Conservation (phyloP, 2,329 filamentous ascomycete species). For the Fusarium virguliforme region DNA sequence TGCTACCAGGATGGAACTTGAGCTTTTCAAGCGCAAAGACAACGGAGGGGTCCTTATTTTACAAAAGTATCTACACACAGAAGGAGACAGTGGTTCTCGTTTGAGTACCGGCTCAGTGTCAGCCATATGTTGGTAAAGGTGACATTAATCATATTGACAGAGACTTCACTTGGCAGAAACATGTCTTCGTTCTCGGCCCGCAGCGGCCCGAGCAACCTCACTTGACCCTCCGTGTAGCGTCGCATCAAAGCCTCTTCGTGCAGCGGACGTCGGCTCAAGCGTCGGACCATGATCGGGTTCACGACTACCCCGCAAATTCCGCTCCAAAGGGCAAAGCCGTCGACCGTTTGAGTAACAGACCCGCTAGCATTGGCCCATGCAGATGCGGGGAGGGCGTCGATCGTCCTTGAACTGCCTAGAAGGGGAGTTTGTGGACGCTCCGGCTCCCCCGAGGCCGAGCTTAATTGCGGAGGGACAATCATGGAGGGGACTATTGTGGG, state of each 20-base stretch:
- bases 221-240: not conserved
- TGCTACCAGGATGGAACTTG: not conserved
- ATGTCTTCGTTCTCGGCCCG: not conserved
- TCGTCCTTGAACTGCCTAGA: not conserved
- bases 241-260: not conserved
- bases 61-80: not conserved
- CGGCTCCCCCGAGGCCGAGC: not conserved
- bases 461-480: not conserved
- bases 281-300: not conserved
- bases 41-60: not conserved
- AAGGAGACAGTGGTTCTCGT: not conserved
- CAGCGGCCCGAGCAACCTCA: not conserved
- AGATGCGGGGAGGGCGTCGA: constrained; percentile 5
- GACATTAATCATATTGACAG: not conserved
- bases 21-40: not conserved
- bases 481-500: not conserved
- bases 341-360: too few species aligned
- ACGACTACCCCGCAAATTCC: not conserved
- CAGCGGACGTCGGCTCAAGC: not conserved
- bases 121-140: not conserved
- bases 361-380: not conserved
- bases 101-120: not conserved
- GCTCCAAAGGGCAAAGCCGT: constrained; percentile 1
- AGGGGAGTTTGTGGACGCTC: not conserved
- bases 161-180: not conserved